Conservation (phyloP, 257 asterid species). For the Coffea eugenioides region DNA sequence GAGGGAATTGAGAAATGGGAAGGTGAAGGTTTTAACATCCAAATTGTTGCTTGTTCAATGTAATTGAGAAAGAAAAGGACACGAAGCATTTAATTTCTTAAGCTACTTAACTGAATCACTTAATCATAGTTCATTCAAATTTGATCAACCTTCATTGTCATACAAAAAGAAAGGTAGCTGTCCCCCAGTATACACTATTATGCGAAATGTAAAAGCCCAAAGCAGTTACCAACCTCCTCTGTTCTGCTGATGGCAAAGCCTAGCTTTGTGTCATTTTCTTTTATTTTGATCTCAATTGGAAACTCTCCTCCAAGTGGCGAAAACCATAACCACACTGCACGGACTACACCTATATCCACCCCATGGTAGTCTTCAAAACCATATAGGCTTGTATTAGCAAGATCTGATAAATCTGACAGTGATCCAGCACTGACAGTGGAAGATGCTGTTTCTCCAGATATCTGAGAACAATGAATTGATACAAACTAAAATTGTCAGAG, state of each 20-base stretch:
- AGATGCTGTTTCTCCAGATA: conserved; percentile 88
- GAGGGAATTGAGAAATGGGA: no score
- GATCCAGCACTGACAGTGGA: conserved; percentile 74
- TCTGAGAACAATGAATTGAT: conserved; percentile 30
- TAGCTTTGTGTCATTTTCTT: conserved; percentile 68
- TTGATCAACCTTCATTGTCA: no score
- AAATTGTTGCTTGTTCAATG: no score
- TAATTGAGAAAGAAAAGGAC: no score
- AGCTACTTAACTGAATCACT: no score
- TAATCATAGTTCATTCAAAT: no score
- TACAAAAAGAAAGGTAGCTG: no score
- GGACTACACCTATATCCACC: conserved; percentile 83
- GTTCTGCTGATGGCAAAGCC: conserved; percentile 93
- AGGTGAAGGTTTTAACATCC: no score
- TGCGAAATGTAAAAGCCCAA: background rate
- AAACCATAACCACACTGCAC: conserved; percentile 88
- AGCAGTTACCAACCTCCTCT: conserved; percentile 50
- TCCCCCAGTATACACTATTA: no score
- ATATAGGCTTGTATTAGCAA: conserved; percentile 74
- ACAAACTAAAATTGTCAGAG: background rate
- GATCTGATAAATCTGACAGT: conserved; percentile 67
- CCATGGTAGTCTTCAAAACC: conserved; percentile 97
- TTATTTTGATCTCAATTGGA: conserved; percentile 67
- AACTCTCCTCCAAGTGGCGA: conserved; percentile 80
- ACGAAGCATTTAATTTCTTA: no score